Conservation (phyloP, 1,284 basidiomycete species). For the Melampsora americana region DNA sequence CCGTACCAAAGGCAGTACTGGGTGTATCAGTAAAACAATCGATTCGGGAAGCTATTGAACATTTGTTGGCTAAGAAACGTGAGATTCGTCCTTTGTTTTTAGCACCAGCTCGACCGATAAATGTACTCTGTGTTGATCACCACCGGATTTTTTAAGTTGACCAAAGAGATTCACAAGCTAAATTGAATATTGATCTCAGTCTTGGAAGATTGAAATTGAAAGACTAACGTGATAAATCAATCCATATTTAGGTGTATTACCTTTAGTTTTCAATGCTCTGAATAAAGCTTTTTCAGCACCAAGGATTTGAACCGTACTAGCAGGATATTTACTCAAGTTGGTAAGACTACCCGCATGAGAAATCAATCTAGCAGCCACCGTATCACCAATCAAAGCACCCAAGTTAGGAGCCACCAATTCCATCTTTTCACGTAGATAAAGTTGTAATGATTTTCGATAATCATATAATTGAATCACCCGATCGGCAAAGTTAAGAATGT, state of each 20-base stretch:
- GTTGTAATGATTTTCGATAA: slow-evolving; percentile 86
- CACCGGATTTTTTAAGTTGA: neutral
- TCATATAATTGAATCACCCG: slow-evolving; percentile 88
- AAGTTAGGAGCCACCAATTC: slow-evolving; percentile 93
- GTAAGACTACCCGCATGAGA: slow-evolving; percentile 96
- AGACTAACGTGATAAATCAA: slow-evolving; percentile 69
- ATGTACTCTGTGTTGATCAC: slow-evolving; percentile 58
- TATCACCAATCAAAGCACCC: slow-evolving; percentile 88
- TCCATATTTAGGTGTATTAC: slow-evolving; percentile 97
- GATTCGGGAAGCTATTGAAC: slow-evolving; percentile 94
- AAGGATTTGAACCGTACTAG: slow-evolving; percentile 94
- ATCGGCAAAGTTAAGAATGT: slow-evolving; percentile 87
- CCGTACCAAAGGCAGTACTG: slow-evolving; percentile 90
- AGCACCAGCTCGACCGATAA: slow-evolving; percentile 89
- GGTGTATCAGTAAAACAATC: slow-evolving; percentile 93
- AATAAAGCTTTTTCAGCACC: slow-evolving; percentile 98
- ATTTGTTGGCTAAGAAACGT: slow-evolving; percentile 97
- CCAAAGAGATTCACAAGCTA: neutral
- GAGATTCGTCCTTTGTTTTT: slow-evolving; percentile 98
- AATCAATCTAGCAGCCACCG: slow-evolving; percentile 91
- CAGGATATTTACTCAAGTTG: slow-evolving; percentile 96
- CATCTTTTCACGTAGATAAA: slow-evolving; percentile 96
- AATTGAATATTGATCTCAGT: neutral
- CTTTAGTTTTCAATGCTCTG: slow-evolving; percentile 96
- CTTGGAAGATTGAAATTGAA: neutral